Percentiles rank a stretch among this genome's conserved stretches.
Conservation (phyloP, 2,329 filamentous ascomycete genomes). For the Rugonectria rugulosa region DNA sequence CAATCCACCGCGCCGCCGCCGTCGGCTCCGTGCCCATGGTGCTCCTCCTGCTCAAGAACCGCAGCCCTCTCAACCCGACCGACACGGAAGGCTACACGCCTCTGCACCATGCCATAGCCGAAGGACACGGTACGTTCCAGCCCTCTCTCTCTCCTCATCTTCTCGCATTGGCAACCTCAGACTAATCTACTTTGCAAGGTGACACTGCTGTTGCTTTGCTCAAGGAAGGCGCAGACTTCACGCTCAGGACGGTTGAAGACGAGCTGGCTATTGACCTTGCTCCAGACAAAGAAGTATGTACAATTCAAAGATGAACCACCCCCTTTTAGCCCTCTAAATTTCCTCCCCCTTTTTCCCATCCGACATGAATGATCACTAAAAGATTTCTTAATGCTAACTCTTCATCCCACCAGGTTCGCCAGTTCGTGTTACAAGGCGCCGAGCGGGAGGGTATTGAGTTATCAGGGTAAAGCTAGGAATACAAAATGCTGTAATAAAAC, state of each 20-base stretch:
- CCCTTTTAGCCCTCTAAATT: conserved; percentile 1
- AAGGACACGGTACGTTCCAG: conserved; percentile 71
- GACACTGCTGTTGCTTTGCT: conserved; percentile 85
- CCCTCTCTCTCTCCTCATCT: conserved; percentile 7
- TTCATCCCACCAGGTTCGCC: conserved; percentile 67
- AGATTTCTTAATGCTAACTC: conserved; percentile 33
- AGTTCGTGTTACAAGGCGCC: conserved; percentile 78
- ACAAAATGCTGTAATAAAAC: conserved; percentile 24
- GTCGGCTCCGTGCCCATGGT: conserved; percentile 90
- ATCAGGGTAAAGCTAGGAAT: conserved; percentile 39
- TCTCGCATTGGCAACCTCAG: not conserved
- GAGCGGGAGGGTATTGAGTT: conserved; percentile 84
- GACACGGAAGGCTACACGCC: conserved; percentile 87
- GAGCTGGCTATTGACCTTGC: conserved; percentile 79
- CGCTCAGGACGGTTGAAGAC: conserved; percentile 78
- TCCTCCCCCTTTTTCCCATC: conserved; percentile 10
- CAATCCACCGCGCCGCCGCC: conserved; percentile 90
- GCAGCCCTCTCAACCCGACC: conserved; percentile 82
- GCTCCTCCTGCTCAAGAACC: conserved; percentile 76
- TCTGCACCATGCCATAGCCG: conserved; percentile 85
- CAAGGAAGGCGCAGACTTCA: conserved; percentile 83
- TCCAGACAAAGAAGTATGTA: conserved; percentile 80
- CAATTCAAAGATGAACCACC: conserved; percentile 9
- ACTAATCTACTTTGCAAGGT: conserved; percentile 50
- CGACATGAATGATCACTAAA: no score